Percentiles rank a stretch among this genome's conserved stretches.
These are phyloP conservation scores for Lodderomyces jiufengensis DNA, from an alignment of 1,139 yeast genomes.

Conservation along the genomic window DNA sequence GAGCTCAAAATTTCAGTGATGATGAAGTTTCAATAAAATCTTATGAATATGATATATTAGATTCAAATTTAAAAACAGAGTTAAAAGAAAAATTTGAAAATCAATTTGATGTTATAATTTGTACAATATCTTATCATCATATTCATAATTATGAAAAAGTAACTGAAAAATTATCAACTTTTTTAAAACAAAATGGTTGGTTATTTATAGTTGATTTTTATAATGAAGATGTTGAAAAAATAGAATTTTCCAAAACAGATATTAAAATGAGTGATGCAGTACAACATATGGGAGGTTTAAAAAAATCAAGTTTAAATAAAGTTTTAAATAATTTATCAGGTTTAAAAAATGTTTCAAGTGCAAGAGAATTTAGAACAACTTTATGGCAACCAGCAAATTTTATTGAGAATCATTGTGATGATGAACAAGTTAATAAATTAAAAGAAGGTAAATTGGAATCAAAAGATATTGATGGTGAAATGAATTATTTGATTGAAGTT, in stretches of 20 bases:
- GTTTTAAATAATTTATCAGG: conserved; percentile 23
- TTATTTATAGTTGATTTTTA: conserved; percentile 37
- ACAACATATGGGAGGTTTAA: conserved; percentile 36
- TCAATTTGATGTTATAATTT: conserved; percentile 31
- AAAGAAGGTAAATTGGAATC: conserved; percentile 17
- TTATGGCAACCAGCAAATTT: conserved; percentile 25
- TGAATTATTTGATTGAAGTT: conserved; percentile 17
- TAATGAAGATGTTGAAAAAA: conserved; percentile 27
- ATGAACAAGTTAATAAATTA: conserved; percentile 15
- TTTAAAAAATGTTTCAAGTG: conserved; percentile 22
- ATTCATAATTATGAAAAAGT: conserved; percentile 29
- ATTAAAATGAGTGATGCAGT: conserved; percentile 17
- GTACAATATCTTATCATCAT: conserved; percentile 43
- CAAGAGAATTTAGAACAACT: conserved; percentile 19
- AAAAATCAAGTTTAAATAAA: conserved; percentile 19
- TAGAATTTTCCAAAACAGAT: not conserved
- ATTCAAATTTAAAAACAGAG: conserved; percentile 16
- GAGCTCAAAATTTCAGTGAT: conserved; percentile 11
- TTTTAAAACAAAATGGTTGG: conserved; percentile 33
- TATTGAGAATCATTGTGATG: conserved; percentile 23
- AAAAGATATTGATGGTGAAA: conserved; percentile 13
- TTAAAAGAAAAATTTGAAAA: conserved; percentile 17
- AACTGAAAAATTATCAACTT: conserved; percentile 29
- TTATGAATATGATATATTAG: conserved; percentile 29
- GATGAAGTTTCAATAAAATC: conserved; percentile 14